Evolutionary conservation across 2,329 filamentous ascomycete species (phyloP).

Genomic region (Cryphonectria carpinicola): DNA sequence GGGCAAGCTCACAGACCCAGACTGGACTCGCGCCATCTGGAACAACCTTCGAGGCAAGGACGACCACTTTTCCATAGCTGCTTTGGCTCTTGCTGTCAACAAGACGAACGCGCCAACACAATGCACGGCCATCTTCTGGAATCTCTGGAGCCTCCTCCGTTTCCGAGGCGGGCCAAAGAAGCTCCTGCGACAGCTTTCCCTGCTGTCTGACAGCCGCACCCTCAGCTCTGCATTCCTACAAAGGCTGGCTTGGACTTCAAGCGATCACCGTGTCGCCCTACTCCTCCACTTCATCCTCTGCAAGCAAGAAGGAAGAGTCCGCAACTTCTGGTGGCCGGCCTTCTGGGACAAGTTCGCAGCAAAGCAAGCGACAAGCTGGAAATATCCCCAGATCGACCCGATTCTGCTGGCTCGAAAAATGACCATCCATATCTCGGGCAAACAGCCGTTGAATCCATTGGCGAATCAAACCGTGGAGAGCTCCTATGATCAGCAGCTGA

Average conservation of each 20-base stretch:
- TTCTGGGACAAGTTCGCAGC: conserved; percentile 34
- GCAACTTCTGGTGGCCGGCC: conserved; percentile 28
- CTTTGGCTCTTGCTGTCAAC: conserved; percentile 35
- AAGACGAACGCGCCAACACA: not conserved
- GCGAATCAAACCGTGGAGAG: not conserved
- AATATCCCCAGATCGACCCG: conserved; percentile 16
- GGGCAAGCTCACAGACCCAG: conserved; percentile 30
- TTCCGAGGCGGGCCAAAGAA: conserved; percentile 29
- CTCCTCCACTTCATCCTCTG: conserved; percentile 31
- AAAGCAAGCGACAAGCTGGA: conserved; percentile 11
- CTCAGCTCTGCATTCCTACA: conserved; percentile 28
- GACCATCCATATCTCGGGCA: not conserved
- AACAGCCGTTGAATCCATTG: conserved; percentile 7
- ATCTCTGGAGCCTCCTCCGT: conserved; percentile 32
- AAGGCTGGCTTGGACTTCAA: conserved; percentile 32
- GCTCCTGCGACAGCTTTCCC: conserved; percentile 30
- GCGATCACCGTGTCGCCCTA: conserved; percentile 30
- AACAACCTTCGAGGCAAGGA: conserved; percentile 18
- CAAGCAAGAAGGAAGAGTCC: conserved; percentile 4
- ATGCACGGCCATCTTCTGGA: conserved; percentile 28
- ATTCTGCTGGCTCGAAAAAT: conserved; percentile 12
- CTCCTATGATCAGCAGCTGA: not conserved
- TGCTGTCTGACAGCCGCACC: conserved; percentile 29
- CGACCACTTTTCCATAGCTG: conserved; percentile 33
- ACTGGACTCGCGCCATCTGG: conserved; percentile 21